Base-by-base conservation (phyloP, 1,284 basidiomycete genomes). In the Volvariella surrecta region DNA sequence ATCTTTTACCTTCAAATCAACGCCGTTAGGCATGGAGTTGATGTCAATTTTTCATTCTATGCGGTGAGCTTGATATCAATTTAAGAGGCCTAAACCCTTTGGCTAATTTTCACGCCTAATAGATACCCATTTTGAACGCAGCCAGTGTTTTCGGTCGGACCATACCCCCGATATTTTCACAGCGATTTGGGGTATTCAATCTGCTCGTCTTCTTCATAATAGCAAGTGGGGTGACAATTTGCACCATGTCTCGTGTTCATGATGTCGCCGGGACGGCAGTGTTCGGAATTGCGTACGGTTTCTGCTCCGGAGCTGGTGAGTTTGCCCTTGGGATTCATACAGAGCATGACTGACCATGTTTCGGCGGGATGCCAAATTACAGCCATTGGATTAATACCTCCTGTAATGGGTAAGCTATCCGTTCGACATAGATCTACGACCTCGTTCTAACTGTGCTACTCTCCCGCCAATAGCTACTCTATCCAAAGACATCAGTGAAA, bases 1-100 rank as follows among this genome's bases (percentile, higher is more conserved):
- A 65, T 71, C 46, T 76, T 76, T 55, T 76, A 74, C 54, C 56
- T 76, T 8, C 74, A 78, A 52, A 53, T 76, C 1, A 70, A 70
- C 46, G 62, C 72, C 3, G 55, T 65, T 3, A 51, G 60, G 22
- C 66, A 73, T 44, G 64, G 63, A 10, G 61, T 76, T 22, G 53
- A 65, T 47, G 48, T 58, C 11, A 54, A 54, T 1, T 54, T 73
- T 20, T 66, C 72, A 1, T 74, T 73, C 45, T 76, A 76, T 52
- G 62, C 64, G 11, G 73, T 76, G 51, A 19, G 68, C 58, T 32
- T 11, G 34, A 9, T 15, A 37, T 31, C 30, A 6, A 3, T n/a
- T n/a, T n/a, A n/a, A n/a, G 16, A 11, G 3, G 11, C 15, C 20
- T 13, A 21, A 43, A 16, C 4, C 19, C 32, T 7, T 15, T 7